These are phyloP conservation scores for Tricholoma sp. DNA, from an alignment of 768 basidiomycete species.

Conservation along the genomic window DNA sequence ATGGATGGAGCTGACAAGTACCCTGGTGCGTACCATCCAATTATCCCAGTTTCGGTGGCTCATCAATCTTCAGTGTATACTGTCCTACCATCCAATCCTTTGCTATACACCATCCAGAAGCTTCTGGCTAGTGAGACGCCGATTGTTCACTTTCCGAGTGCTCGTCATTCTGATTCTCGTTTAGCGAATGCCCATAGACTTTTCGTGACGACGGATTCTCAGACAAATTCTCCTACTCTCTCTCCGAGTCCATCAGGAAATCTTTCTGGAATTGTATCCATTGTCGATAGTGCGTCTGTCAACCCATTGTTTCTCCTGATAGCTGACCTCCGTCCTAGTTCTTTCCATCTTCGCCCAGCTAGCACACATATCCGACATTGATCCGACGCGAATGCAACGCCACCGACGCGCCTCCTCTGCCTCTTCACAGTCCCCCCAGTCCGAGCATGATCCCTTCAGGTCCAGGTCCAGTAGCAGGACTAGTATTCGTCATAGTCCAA, in stretches of 20 bases:
- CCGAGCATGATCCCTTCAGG: slow-evolving; percentile 34
- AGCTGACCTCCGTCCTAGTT: slow-evolving; percentile 34
- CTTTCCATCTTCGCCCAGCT: slow-evolving; percentile 75
- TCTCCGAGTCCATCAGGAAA: slow-evolving; percentile 39
- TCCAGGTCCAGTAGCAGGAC: slow-evolving; percentile 39
- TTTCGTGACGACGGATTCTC: slow-evolving; percentile 67
- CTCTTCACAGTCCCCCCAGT: slow-evolving; percentile 55
- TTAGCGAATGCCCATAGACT: slow-evolving; percentile 76
- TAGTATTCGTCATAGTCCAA: slow-evolving; percentile 29
- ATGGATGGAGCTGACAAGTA: slow-evolving; percentile 77
- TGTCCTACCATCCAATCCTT: slow-evolving; percentile 56
- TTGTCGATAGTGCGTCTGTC: slow-evolving; percentile 64
- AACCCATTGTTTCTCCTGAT: background rate
- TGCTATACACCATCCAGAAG: slow-evolving; percentile 74
- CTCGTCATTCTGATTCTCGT: slow-evolving; percentile 3
- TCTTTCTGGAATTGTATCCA: slow-evolving; percentile 73
- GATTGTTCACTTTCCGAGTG: background rate
- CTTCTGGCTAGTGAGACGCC: slow-evolving; percentile 65
- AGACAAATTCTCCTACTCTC: slow-evolving; percentile 44
- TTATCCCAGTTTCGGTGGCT: background rate
- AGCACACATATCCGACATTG: slow-evolving; percentile 68
- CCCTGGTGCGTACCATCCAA: slow-evolving; percentile 44
- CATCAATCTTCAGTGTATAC: slow-evolving; percentile 55
- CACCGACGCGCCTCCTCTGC: slow-evolving; percentile 75
- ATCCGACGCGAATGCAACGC: slow-evolving; percentile 74